Conservation (phyloP, 2,329 filamentous ascomycete genomes). For the Pestalotiopsis sp. region DNA sequence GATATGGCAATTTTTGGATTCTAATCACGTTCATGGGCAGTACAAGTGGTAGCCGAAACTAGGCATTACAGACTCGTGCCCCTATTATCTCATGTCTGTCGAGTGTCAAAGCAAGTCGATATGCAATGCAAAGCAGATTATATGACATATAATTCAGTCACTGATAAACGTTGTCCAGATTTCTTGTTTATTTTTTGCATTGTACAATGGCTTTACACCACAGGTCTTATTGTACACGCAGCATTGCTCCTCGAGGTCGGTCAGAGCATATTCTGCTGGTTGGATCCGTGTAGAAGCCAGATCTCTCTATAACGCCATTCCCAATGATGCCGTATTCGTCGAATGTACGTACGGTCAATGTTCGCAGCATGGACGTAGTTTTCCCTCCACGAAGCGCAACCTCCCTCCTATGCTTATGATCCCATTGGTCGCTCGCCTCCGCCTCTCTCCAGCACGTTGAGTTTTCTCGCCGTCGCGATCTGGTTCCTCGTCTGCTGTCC, state of each 20-base stretch:
- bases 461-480: constrained; percentile 60
- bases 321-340: neutral
- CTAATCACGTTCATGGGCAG: too few relatives aligned
- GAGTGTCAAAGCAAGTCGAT: too few relatives aligned
- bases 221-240: constrained; percentile 6
- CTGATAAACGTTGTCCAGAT: neutral
- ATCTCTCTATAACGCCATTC: constrained; percentile 7
- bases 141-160: neutral
- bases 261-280: neutral
- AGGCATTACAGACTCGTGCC: too few relatives aligned
- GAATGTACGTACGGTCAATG: neutral
- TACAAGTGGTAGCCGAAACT: too few relatives aligned
- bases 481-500: constrained; percentile 87
- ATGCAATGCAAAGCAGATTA: too few relatives aligned
- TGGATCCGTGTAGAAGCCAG: neutral
- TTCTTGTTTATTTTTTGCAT: neutral
- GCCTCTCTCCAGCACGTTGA: constrained; percentile 60
- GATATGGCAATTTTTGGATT: too few relatives aligned
- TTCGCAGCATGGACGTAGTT: neutral
- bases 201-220: neutral
- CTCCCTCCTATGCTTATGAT: neutral
- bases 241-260: neutral
- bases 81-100: too few relatives aligned
- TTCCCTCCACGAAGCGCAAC: neutral
- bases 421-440: constrained; percentile 32